Conservation (phyloP, 352 stramenopile species). For the Pythium chondricola region DNA sequence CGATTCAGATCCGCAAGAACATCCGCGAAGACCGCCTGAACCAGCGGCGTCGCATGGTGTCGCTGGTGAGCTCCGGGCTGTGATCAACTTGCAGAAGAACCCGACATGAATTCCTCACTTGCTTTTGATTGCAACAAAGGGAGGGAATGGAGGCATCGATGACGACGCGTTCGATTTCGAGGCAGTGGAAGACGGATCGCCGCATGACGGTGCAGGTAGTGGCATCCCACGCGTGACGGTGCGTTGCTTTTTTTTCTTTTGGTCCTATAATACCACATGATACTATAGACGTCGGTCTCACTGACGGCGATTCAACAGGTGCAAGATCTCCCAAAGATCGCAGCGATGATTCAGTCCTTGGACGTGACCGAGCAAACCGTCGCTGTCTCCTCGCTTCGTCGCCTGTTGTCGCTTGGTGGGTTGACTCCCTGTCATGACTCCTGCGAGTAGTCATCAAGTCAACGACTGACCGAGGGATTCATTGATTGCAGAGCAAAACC, state of each 20-base stretch:
- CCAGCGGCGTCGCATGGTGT: conserved; percentile 69
- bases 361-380: conserved; percentile 91
- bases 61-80: conserved; percentile 10
- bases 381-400: conserved; percentile 94
- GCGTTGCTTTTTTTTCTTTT: too few relatives aligned
- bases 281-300: too few relatives aligned
- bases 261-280: too few relatives aligned
- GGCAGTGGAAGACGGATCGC: conserved; percentile 2
- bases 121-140: background rate
- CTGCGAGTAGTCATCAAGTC: background rate
- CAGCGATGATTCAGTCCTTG: conserved; percentile 91
- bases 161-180: conserved; percentile 20
- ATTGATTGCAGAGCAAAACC: conserved; percentile 95
- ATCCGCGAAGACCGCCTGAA: conserved; percentile 83
- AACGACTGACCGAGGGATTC: too few relatives aligned
- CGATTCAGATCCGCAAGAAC: conserved; percentile 85
- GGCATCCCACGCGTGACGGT: conserved; percentile 14
- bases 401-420: conserved; percentile 94
- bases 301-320: conserved; percentile 51
- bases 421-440: background rate
- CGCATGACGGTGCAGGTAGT: conserved; percentile 1
- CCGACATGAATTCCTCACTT: background rate
- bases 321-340: conserved; percentile 93
- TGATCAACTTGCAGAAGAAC: background rate
- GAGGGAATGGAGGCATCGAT: background rate